Evolutionary conservation across 148 eudicot genomes (phyloP), one percentile per base, ranked within the genome.

Genomic region (Heliosperma pusillum): DNA sequence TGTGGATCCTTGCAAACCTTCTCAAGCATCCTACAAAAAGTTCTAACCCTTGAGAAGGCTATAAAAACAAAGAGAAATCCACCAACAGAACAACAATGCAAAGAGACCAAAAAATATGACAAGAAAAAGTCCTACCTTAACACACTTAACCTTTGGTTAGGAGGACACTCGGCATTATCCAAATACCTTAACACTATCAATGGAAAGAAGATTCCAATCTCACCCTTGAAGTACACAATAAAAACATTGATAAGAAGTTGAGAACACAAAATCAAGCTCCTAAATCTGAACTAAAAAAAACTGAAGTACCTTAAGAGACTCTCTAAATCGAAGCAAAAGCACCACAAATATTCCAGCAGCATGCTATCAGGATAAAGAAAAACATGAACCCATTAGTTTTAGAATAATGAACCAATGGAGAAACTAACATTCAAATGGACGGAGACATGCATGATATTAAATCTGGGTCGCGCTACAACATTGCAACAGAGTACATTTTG

Each of bases 131-230:
- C 17, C 40, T 85, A 95, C 98, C 97, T 83, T 82, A 92, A 88
- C 75, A 92, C 97, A 66, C 86, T 89, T 71, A 85, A 44, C 87
- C 88, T 92, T 78, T 85, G 92, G 82, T 79, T 86, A 45, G 85
- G 87, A 67, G 90, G 83, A 60, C 66, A 81, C 52, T 95, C 93
- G 58, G 89, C 80, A 80, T 92, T 87, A 79, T 95, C 98, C 85
- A 95, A 77, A 61, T 91, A 83, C 74, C 97, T 82, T 70, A 92
- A 82, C 72, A 92, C 87, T 77, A 95, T 90, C 83, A 95, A 86
- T 62, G 99, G 99, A 83, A 95, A 95, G 89, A 95, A 89, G 79
- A 95, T 83, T 69, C 97, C 94, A 76, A 95, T 92, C 86, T 92
- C 99, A 72, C 93, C 97, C 99, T 95, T 85, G 73, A 84, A 79